Base-by-base conservation (phyloP, 495 filamentous ascomycete genomes). In the Rhypophila decipiens region DNA sequence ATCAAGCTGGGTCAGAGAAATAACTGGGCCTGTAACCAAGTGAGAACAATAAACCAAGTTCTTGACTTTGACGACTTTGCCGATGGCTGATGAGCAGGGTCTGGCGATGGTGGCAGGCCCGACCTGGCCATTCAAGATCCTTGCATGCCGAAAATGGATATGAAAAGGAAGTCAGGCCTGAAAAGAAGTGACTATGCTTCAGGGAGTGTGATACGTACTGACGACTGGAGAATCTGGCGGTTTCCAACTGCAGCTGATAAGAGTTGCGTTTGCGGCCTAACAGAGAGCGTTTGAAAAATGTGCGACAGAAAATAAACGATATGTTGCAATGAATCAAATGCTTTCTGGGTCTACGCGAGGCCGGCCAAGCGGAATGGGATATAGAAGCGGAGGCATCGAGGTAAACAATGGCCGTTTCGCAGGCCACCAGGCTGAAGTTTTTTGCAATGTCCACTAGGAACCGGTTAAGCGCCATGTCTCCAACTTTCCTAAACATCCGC, bases 261-360 rank as follows among this genome's bases (percentile, higher is more conserved):
- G 27, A 31, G 13, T 13, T 31, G 27, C 13, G 13, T 24, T 31
- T 3, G 36, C 17, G 29, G 7, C 29, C 35, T 5, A 40, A 23
- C 13, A 39, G 36, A n/a, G 24, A 22, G 9, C 15, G 48, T 62
- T 57, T 59, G 59, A 57, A 62, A 62, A 51, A 36, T 42, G n/a
- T 23, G 35, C 53, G 53, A 33, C 39, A 35, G 42, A 37, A 29
- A 31, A 24, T 9, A 39, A 19, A 24, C 39, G 20, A 38, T 39
- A 22, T 19, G 33, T 22, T 10, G 47, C 40, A 49, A 39, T 49
- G 52, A 55, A 50, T 59, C 49, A 57, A n/a, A 59, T 56, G 42
- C 50, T 31, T 35, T 48, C 43, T 24, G 21, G 45, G 46, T 35
- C 50, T 22, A 24, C 20, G 12, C 24, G 41, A 39, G 34, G 24